phyloP scores from a whole-genome alignment of 495 filamentous ascomycete genomes.

The Xylaria telfairii region DNA sequence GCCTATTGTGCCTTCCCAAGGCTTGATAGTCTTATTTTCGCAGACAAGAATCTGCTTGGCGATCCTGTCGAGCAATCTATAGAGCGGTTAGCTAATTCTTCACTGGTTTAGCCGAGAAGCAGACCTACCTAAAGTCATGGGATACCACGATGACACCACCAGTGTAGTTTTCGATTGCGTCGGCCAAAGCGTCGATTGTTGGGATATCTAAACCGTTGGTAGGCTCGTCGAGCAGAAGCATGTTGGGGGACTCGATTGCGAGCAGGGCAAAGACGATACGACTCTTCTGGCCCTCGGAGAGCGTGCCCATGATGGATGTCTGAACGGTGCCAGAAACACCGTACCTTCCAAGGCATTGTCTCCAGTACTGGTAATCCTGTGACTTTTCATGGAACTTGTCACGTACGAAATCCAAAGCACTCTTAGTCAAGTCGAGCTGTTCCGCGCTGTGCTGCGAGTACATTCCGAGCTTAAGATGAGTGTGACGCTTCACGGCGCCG shows the following conservation, averaged over 20 bases:
- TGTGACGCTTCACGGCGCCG: slow-evolving; percentile 87
- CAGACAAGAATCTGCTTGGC: slow-evolving; percentile 99
- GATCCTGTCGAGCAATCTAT: slow-evolving; percentile 95
- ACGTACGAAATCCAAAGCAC: slow-evolving; percentile 93
- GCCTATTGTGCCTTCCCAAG: slow-evolving; percentile 89
- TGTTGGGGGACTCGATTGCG: slow-evolving; percentile 95
- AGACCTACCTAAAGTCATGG: slow-evolving; percentile 91
- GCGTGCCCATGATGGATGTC: slow-evolving; percentile 95
- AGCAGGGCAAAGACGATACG: slow-evolving; percentile 97
- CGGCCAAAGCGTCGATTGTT: slow-evolving; percentile 95
- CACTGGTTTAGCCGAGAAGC: background rate
- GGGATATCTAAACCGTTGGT: slow-evolving; percentile 99
- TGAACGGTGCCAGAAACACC: slow-evolving; percentile 90
- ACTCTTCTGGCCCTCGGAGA: slow-evolving; percentile 96
- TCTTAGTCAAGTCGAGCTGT: slow-evolving; percentile 98
- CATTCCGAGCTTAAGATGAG: slow-evolving; percentile 95
- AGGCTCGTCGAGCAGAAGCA: slow-evolving; percentile 97
- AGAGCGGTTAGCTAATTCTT: slow-evolving; percentile 28
- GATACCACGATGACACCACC: slow-evolving; percentile 98
- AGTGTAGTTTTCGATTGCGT: slow-evolving; percentile 94
- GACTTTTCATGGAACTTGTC: slow-evolving; percentile 89
- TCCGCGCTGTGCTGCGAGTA: slow-evolving; percentile 99
- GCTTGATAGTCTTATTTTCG: slow-evolving; percentile 88
- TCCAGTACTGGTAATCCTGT: slow-evolving; percentile 99
- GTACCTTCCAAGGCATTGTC: slow-evolving; percentile 94